Conservation (phyloP, 1,284 basidiomycete species). For the Cystobasidium pallidum region DNA sequence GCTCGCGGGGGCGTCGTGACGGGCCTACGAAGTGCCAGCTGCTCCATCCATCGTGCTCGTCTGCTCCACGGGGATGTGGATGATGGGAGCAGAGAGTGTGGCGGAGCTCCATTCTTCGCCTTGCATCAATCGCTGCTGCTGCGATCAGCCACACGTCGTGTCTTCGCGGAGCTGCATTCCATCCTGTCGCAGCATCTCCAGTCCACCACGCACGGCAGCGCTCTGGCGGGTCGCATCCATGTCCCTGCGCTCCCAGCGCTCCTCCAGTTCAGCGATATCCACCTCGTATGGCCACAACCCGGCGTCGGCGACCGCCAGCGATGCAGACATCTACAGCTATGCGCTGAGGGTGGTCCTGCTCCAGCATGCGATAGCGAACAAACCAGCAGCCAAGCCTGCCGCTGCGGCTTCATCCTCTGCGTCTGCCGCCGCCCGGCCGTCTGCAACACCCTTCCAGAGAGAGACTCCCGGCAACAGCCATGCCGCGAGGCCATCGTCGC, state of each 20-base stretch:
- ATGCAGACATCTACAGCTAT: conserved; percentile 49
- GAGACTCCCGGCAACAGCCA: neutral
- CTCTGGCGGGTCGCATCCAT: conserved; percentile 7
- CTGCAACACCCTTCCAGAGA: neutral
- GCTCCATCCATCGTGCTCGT: neutral
- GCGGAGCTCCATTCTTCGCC: neutral
- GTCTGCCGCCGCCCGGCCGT: neutral
- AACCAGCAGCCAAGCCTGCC: neutral
- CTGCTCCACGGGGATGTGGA: no score
- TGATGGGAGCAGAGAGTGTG: no score
- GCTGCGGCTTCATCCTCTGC: neutral
- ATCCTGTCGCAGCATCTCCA: neutral
- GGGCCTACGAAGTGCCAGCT: neutral
- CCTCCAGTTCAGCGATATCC: neutral
- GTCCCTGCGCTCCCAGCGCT: conserved; percentile 40
- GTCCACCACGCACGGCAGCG: no score
- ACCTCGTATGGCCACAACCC: neutral
- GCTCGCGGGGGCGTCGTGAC: no score
- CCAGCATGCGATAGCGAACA: conserved; percentile 31
- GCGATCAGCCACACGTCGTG: no score
- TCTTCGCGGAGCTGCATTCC: no score
- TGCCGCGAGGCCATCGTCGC: conserved; percentile 9
- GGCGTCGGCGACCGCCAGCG: conserved; percentile 13
- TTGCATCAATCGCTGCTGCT: neutral
- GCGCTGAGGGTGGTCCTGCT: conserved; percentile 49